phyloP scores from a whole-genome alignment of 331 rosid genomes.

The Malus hybrid region DNA sequence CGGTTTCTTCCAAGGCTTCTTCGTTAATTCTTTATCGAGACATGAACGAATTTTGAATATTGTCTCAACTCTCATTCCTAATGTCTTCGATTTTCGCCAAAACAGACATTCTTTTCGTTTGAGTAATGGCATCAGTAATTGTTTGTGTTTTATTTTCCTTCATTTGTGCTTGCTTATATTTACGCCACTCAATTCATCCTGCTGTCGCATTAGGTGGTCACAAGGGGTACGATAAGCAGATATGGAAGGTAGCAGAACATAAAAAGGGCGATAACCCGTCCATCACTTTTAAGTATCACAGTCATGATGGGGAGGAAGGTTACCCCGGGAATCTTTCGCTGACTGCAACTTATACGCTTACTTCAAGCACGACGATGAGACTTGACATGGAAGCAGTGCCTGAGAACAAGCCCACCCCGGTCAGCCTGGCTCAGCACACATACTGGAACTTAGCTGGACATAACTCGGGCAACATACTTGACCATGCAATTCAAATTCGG shows the following conservation, averaged over 20 bases:
- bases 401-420: slow-evolving; percentile 66
- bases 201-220: slow-evolving; percentile 54
- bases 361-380: slow-evolving; percentile 60
- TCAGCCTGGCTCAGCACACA: slow-evolving; percentile 90
- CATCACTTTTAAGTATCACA: slow-evolving; percentile 66
- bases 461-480: slow-evolving; percentile 53
- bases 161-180: slow-evolving; percentile 1
- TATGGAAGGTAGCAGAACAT: slow-evolving; percentile 70
- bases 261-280: slow-evolving; percentile 57
- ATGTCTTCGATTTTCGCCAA: too few relatives aligned
- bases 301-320: slow-evolving; percentile 91
- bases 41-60: too few relatives aligned
- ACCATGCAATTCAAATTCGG: slow-evolving; percentile 67
- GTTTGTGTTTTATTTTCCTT: background rate
- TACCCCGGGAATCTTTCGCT: slow-evolving; percentile 75
- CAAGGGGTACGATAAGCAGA: slow-evolving; percentile 75
- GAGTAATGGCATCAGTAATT: too few relatives aligned
- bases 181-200: background rate
- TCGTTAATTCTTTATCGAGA: too few relatives aligned
- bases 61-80: too few relatives aligned
- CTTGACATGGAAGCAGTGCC: slow-evolving; percentile 95
- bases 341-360: slow-evolving; percentile 76
- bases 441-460: slow-evolving; percentile 97
- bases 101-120: too few relatives aligned
- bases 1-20: too few relatives aligned